Conservation (phyloP, 2,329 filamentous ascomycete genomes). For the Trichoderma hamatum region DNA sequence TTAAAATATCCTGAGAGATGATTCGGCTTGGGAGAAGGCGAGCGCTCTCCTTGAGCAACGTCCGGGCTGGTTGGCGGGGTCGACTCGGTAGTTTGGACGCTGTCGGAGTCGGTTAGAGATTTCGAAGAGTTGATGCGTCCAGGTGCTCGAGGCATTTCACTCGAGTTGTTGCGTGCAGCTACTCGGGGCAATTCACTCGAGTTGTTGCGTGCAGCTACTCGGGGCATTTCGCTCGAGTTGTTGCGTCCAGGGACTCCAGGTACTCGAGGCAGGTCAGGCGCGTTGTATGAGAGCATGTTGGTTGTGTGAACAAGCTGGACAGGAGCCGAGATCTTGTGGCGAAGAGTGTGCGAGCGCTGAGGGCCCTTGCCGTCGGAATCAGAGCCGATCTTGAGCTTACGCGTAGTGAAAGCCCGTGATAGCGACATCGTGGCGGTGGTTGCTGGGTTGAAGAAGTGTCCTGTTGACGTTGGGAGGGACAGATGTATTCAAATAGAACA, state of each 20-base stretch:
- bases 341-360: constrained; percentile 47
- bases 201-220: constrained; percentile 56
- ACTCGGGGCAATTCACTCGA: constrained; percentile 31
- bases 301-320: constrained; percentile 89
- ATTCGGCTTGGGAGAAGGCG: constrained; percentile 63
- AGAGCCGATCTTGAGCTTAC: constrained; percentile 59
- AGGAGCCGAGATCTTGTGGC: constrained; percentile 82
- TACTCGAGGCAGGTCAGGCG: constrained; percentile 70
- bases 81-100: constrained; percentile 55
- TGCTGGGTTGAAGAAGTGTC: neutral
- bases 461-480: constrained; percentile 8
- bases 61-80: constrained; percentile 72
- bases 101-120: constrained; percentile 75
- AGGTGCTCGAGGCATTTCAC: constrained; percentile 64
- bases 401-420: constrained; percentile 72
- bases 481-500: neutral
- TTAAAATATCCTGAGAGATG: constrained; percentile 70
- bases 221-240: too few species aligned
- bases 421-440: constrained; percentile 54
- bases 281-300: constrained; percentile 94
- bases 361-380: constrained; percentile 48
- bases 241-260: constrained; percentile 51
- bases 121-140: constrained; percentile 56
- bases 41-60: constrained; percentile 57
- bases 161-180: constrained; percentile 66